Conservation (phyloP, 2,329 filamentous ascomycete species). For the Juglanconis sp. region DNA sequence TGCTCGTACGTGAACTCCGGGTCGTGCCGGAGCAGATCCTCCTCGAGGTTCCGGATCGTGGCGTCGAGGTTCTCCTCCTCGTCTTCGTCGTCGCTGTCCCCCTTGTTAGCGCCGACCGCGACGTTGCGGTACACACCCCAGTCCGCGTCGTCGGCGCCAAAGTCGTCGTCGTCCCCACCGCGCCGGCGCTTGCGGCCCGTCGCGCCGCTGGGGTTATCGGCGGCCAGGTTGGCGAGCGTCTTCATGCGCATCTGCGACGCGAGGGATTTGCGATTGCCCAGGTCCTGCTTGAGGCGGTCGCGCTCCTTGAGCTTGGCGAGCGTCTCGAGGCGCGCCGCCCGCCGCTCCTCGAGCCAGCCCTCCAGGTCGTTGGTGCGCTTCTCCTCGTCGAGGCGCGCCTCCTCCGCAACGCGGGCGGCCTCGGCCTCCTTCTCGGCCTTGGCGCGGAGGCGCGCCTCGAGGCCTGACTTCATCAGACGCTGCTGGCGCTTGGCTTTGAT, state of each 20-base stretch:
- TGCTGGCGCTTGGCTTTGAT: slow-evolving; percentile 93
- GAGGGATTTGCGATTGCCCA: slow-evolving; percentile 93
- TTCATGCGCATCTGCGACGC: slow-evolving; percentile 98
- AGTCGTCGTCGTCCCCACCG: slow-evolving; percentile 90
- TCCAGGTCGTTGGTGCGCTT: slow-evolving; percentile 81
- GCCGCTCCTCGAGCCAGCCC: slow-evolving; percentile 79
- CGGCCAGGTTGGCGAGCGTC: slow-evolving; percentile 90
- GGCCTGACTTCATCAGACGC: slow-evolving; percentile 86
- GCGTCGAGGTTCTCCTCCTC: slow-evolving; percentile 84
- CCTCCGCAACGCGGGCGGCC: slow-evolving; percentile 77
- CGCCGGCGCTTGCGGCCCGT: slow-evolving; percentile 73
- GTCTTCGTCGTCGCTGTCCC: slow-evolving; percentile 78
- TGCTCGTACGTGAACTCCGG: slow-evolving; percentile 87
- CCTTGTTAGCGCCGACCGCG: slow-evolving; percentile 70
- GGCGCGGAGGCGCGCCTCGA: slow-evolving; percentile 87
- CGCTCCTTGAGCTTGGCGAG: slow-evolving; percentile 88
- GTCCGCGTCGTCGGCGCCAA: slow-evolving; percentile 94
- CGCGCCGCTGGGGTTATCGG: slow-evolving; percentile 66
- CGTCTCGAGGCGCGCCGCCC: slow-evolving; percentile 65
- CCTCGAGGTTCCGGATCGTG: slow-evolving; percentile 73
- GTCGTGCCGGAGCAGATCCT: slow-evolving; percentile 82
- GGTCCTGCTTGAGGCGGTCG: slow-evolving; percentile 86
- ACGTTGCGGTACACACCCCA: slow-evolving; percentile 97
- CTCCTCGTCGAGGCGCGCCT: slow-evolving; percentile 79
- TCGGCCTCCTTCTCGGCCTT: slow-evolving; percentile 95